These are phyloP conservation scores for Schizophyllum commune DNA, from an alignment of 1,284 basidiomycete species.

Conservation along the genomic window DNA sequence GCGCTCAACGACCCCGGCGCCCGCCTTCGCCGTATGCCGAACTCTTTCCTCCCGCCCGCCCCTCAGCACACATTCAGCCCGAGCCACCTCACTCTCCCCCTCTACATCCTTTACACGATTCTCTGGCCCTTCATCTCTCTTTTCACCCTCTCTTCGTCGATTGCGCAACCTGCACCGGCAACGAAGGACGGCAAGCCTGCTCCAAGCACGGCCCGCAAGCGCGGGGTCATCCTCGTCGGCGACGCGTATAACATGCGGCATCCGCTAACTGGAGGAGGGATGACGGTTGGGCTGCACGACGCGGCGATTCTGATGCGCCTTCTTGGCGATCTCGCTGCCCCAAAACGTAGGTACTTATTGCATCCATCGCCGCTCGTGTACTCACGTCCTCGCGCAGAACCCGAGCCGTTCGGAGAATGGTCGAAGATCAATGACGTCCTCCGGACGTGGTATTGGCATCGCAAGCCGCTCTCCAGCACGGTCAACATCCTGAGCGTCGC, in stretches of 20 bases:
- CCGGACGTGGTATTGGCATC: slow-evolving; percentile 61
- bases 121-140: too few relatives aligned
- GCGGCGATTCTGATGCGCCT: slow-evolving; percentile 35
- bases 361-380: too few relatives aligned
- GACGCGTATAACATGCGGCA: slow-evolving; percentile 99
- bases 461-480: slow-evolving; percentile 77
- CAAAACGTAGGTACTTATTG: too few relatives aligned
- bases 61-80: slow-evolving; percentile 47
- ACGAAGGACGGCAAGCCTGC: too few relatives aligned
- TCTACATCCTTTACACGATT: too few relatives aligned
- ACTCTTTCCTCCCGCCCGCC: slow-evolving; percentile 85
- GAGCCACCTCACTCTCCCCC: slow-evolving; percentile 29
- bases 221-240: slow-evolving; percentile 83
- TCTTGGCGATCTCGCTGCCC: too few relatives aligned
- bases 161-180: too few relatives aligned
- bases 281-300: slow-evolving; percentile 90
- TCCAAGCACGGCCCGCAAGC: slow-evolving; percentile 18
- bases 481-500: slow-evolving; percentile 90
- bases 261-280: slow-evolving; percentile 93
- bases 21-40: slow-evolving; percentile 82
- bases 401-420: too few relatives aligned
- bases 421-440: too few relatives aligned
- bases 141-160: too few relatives aligned
- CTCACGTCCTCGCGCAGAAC: too few relatives aligned
- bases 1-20: background rate